Base-by-base conservation (phyloP, 352 stramenopile species). In the Phytopythium vexans region DNA sequence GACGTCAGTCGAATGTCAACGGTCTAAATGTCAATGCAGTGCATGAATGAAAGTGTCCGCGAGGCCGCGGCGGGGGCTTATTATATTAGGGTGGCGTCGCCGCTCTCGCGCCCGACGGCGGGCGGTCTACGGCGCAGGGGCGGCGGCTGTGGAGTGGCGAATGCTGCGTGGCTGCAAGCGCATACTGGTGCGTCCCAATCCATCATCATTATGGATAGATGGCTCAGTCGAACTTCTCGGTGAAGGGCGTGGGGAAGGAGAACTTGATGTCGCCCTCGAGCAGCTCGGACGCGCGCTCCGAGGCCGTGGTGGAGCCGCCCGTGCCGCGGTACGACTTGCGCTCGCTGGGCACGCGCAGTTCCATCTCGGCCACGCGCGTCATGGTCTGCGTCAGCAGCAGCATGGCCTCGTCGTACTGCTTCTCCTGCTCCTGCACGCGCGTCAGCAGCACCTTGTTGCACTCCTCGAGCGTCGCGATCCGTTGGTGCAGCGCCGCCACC, bases 331-430 rank as follows among this genome's bases (percentile, higher is more conserved):
- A 75, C 31, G 61, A 68, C 54, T 85, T 85, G 48, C 58, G 58
- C 10, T 69, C 68, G 14, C 78, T 74, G 4, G 80, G 75, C 49
- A 87, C 27, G 41, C 76, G 80, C 32, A 90, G 84, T 64, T 94
- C 84, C 63, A 94, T 83, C 60, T 94, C 79, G 7, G 82, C 82
- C 33, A 94, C 75, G 48, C 84, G 79, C 31, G 84, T 92, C 81
- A 94, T 91, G 38, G 84, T 94, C 50, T 88, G 82, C 8, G 80
- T 91, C 16, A 94, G 67, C 55, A 94, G 58, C 58, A 94, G 65
- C 84, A 92, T 94, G 21, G 81, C 82, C 56, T 94, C 79, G 48
- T 88, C 82, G 67, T 94, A 91, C 59, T 94, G 84, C 42, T 86
- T 88, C 69, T 94, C 79, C 62, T 92, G 82, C 40, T 91, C 76